phyloP scores from a whole-genome alignment of 1,284 basidiomycete species.

The Inonotus obliquus region DNA sequence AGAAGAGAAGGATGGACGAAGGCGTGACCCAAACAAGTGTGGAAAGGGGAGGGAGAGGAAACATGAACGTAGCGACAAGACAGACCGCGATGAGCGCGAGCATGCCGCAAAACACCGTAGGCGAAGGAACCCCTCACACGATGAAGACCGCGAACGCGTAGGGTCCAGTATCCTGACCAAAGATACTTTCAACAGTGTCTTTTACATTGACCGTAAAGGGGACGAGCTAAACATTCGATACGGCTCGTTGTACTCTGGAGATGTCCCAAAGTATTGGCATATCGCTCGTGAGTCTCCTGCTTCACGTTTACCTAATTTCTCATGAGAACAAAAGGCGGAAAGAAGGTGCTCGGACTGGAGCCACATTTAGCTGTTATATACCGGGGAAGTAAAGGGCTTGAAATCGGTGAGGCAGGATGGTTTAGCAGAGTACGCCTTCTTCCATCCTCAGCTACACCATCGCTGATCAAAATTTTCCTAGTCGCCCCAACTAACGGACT shows the following conservation, averaged over 20 bases:
- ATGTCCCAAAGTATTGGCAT: constrained; percentile 63
- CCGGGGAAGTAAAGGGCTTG: constrained; percentile 52
- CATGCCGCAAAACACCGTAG: not conserved
- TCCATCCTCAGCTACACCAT: not conserved
- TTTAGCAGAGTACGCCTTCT: not conserved
- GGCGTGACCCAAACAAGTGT: not conserved
- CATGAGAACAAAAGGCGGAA: constrained; percentile 61
- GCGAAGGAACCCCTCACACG: not conserved
- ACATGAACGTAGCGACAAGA: not conserved
- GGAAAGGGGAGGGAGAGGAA: constrained; percentile 2
- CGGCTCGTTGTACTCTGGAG: constrained; percentile 58
- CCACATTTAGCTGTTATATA: constrained; percentile 42
- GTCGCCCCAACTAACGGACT: constrained; percentile 54
- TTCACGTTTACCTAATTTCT: constrained; percentile 33
- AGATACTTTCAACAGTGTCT: constrained; percentile 32
- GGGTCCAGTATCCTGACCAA: not conserved
- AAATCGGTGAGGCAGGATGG: constrained; percentile 38
- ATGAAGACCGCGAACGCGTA: not conserved
- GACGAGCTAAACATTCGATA: constrained; percentile 66
- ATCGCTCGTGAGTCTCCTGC: constrained; percentile 44
- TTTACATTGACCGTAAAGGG: constrained; percentile 66
- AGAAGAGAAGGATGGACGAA: constrained; percentile 15
- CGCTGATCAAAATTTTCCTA: constrained; percentile 26
- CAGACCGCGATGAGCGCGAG: constrained; percentile 9
- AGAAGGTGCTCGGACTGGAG: constrained; percentile 56